These are phyloP conservation scores for Suzukiozyma palmioleophila DNA, from an alignment of 1,139 yeast species.

Conservation along the genomic window DNA sequence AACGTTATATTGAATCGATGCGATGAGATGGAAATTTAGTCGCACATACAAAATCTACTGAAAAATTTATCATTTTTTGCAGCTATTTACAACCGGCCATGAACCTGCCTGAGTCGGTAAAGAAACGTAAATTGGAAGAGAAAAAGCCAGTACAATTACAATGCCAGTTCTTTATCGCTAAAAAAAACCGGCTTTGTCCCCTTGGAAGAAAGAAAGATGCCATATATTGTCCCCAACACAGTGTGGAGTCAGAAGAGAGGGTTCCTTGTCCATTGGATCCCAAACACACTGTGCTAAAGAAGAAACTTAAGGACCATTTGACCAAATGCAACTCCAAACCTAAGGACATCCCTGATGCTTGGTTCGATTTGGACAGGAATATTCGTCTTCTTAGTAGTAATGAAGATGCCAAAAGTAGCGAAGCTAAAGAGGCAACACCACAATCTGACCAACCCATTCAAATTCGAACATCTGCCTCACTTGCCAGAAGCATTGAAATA, in stretches of 20 bases:
- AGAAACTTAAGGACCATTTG: slow-evolving; percentile 53
- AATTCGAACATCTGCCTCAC: background rate
- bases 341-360: slow-evolving; percentile 27
- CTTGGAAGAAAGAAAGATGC: slow-evolving; percentile 52
- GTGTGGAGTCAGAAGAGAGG: slow-evolving; percentile 33
- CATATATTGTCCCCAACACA: slow-evolving; percentile 63
- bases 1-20: slow-evolving; percentile 1
- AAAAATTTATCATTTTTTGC: slow-evolving; percentile 1
- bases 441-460: background rate
- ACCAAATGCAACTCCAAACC: slow-evolving; percentile 55
- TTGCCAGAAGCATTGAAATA: slow-evolving; percentile 16
- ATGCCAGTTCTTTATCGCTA: slow-evolving; percentile 45
- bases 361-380: slow-evolving; percentile 44
- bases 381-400: slow-evolving; percentile 5
- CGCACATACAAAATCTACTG: background rate
- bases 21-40: slow-evolving; percentile 11
- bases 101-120: slow-evolving; percentile 6
- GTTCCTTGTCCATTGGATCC: slow-evolving; percentile 78
- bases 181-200: slow-evolving; percentile 53
- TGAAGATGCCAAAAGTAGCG: background rate
- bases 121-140: slow-evolving; percentile 13
- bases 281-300: slow-evolving; percentile 66
- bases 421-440: background rate
- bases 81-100: slow-evolving; percentile 4
- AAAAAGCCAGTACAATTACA: slow-evolving; percentile 14